Percentiles rank a stretch among this genome's conserved stretches.
phyloP scores from a whole-genome alignment of 169 alveolate genomes.

The Plasmodium ovale region DNA sequence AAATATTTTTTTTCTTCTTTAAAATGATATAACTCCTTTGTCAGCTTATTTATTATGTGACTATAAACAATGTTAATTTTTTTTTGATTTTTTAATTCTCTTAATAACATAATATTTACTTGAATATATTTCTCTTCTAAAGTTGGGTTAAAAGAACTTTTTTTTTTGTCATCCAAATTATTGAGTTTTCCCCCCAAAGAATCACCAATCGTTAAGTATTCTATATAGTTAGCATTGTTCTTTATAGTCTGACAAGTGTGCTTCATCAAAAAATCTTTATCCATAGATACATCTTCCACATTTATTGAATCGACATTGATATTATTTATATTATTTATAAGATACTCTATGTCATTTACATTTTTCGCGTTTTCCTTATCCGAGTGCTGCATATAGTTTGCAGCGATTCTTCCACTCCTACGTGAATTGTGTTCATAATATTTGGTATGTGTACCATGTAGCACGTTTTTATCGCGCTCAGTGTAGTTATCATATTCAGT shows the following conservation, averaged over 20 bases:
- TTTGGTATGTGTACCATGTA: no score
- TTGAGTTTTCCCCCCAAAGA: background rate
- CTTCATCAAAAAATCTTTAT: constrained; percentile 16
- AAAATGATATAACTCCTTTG: constrained; percentile 34
- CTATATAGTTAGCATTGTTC: constrained; percentile 32
- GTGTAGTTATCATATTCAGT: no score
- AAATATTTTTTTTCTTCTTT: constrained; percentile 61
- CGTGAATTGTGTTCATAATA: background rate
- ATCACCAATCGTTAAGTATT: background rate
- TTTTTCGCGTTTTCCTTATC: constrained; percentile 1
- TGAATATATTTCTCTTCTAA: constrained; percentile 37
- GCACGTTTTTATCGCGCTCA: no score
- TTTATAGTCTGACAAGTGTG: constrained; percentile 4
- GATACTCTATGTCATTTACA: constrained; percentile 17
- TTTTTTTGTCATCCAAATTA: background rate
- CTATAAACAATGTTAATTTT: constrained; percentile 66
- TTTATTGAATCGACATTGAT: constrained; percentile 19
- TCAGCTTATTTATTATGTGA: constrained; percentile 29
- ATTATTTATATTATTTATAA: constrained; percentile 21
- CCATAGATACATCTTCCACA: constrained; percentile 10
- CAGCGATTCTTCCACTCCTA: background rate
- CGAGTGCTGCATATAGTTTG: background rate
- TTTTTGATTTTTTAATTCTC: constrained; percentile 52
- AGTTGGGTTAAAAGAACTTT: background rate
- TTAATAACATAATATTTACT: constrained; percentile 41